Base-by-base conservation (phyloP, 164 flowering plant species). In the Umbellularia californica region DNA sequence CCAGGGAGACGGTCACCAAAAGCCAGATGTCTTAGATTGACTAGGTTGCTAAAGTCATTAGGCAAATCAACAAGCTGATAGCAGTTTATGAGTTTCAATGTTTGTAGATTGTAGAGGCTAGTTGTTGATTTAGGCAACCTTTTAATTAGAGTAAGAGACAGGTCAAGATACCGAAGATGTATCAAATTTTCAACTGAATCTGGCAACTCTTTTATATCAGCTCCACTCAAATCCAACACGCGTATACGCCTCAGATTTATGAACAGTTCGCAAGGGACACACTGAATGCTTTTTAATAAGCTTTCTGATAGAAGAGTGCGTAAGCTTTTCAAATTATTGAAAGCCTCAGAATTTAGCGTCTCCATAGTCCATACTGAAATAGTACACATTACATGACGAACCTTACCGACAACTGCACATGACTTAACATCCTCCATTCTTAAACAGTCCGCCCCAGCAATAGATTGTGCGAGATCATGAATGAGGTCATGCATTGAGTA, bases 141-240 rank as follows among this genome's bases (percentile, higher is more conserved):
- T 52, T 62, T 30, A 11, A 84, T 76, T 0, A 5, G 17, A 66
- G 78, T 79, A 20, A 19, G 3, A 20, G 82, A 76, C 10, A 83
- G 72, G 33, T 82, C 70, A 3, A 84, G 68, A 50, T 63, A 81
- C 24, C 83, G 62, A 2, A 84, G 74, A 72, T 52, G 83, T 15
- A 30, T 81, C 68, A 81, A 35, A 30, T 65, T 27, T 5, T 52
- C 75, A 62, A 73, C n/a, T 13, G 55, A 73, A 33, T 41, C 68
- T 14, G 75, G 75, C 68, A 73, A 10, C 12, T 30, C 33, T 30
- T 25, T 30, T 30, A 30, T 30, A 30, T 28, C n/a, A 35, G 58
- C 47, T 2, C 68, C 27, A 12, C 69, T 14, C 30, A 73, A 73
- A 41, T 73, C 58, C 55, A 73, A 47, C 58, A 64, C 60, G 1